phyloP scores from a whole-genome alignment of 495 filamentous ascomycete genomes.

The Sordaria brevicollis region DNA sequence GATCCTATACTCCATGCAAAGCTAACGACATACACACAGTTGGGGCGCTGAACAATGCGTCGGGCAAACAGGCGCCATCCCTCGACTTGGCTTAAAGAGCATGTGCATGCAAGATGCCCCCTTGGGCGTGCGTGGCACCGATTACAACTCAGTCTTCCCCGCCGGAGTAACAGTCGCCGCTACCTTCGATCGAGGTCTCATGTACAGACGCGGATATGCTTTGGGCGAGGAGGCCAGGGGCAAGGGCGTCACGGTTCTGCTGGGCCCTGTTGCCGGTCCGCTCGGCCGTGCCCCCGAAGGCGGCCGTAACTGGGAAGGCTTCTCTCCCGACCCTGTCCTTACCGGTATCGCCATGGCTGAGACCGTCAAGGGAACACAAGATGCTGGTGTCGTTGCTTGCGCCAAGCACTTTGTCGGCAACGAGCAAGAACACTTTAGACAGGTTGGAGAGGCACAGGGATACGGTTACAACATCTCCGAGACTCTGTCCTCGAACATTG shows the following conservation, averaged over 20 bases:
- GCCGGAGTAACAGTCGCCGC: conserved; percentile 75
- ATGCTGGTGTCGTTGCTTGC: conserved; percentile 69
- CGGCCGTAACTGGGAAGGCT: conserved; percentile 88
- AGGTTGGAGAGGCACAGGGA: conserved; percentile 48
- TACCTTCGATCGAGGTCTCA: conserved; percentile 60
- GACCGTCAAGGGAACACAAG: conserved; percentile 72
- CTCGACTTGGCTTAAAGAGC: conserved; percentile 66
- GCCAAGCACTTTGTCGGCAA: conserved; percentile 76
- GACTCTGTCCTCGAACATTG: conserved; percentile 68
- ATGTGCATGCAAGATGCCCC: conserved; percentile 89
- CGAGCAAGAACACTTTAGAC: conserved; percentile 76
- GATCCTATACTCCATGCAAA: background rate
- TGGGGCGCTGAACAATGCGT: conserved; percentile 75
- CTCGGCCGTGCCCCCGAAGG: conserved; percentile 63
- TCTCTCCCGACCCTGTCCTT: conserved; percentile 65
- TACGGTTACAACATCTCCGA: conserved; percentile 58
- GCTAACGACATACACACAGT: conserved; percentile 30
- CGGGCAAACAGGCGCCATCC: conserved; percentile 60
- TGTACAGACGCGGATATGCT: conserved; percentile 63
- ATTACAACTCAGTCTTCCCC: conserved; percentile 72
- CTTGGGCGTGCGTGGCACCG: conserved; percentile 66
- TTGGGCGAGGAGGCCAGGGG: conserved; percentile 72
- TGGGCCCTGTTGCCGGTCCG: conserved; percentile 87
- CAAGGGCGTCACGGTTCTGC: conserved; percentile 76
- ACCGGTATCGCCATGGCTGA: conserved; percentile 64